Conservation (phyloP, 73 alveolate genomes). For the Stentor roeselii region DNA sequence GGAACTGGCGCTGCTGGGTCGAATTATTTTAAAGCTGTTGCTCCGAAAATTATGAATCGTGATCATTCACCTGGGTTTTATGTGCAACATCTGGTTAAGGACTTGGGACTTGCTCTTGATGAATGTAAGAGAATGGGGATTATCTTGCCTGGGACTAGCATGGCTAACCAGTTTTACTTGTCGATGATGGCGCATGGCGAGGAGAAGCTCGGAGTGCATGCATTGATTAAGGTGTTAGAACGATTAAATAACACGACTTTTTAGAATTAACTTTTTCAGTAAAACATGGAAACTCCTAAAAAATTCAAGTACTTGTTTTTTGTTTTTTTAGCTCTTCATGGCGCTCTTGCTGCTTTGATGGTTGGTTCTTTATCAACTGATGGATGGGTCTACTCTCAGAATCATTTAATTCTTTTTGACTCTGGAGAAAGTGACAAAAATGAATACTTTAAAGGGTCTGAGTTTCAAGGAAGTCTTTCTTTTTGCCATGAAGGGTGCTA, state of each 20-base stretch:
- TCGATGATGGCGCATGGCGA: conserved; percentile 75
- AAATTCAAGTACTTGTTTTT: not conserved
- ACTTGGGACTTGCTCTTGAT: conserved; percentile 75
- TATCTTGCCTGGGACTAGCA: conserved; percentile 74
- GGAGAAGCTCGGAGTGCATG: conserved; percentile 72
- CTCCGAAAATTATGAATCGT: conserved; percentile 71
- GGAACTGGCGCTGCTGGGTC: conserved; percentile 84
- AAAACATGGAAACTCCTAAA: not conserved
- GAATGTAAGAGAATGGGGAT: conserved; percentile 78
- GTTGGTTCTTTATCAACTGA: not conserved
- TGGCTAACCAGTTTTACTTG: conserved; percentile 64
- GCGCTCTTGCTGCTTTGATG: not conserved
- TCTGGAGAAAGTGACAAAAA: not conserved
- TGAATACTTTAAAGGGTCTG: too few species aligned
- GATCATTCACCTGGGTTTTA: conserved; percentile 87
- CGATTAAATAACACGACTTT: conserved; percentile 43
- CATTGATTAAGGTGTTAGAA: conserved; percentile 65
- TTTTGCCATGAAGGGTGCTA: not conserved
- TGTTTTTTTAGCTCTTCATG: not conserved
- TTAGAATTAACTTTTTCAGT: not conserved
- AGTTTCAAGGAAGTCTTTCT: not conserved
- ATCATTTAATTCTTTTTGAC: not conserved
- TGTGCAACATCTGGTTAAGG: conserved; percentile 86
- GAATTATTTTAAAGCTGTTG: conserved; percentile 62
- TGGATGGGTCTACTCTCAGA: not conserved